phyloP scores from a whole-genome alignment of 2,329 filamentous ascomycete genomes.

The Colletotrichum abscissum region DNA sequence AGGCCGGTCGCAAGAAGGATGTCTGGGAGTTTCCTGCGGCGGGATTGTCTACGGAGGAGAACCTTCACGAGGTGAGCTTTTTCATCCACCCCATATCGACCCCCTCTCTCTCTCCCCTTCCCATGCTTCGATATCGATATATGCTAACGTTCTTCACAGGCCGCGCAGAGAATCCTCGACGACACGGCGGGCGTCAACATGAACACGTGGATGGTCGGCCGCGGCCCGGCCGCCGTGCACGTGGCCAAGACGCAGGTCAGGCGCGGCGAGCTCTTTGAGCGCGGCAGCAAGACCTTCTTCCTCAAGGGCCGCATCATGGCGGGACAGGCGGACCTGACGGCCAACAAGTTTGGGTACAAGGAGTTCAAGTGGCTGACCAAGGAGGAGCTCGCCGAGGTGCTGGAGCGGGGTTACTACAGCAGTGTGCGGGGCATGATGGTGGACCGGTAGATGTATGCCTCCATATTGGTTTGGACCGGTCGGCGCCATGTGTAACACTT shows the following conservation, averaged over 20 bases:
- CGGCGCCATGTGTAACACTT: too few species aligned
- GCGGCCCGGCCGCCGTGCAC: slow-evolving; percentile 86
- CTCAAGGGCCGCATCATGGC: slow-evolving; percentile 97
- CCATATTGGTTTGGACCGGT: too few species aligned
- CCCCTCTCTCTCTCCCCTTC: too few species aligned
- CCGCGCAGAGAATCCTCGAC: slow-evolving; percentile 81
- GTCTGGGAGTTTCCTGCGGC: slow-evolving; percentile 87
- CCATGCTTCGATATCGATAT: too few species aligned
- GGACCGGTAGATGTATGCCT: slow-evolving; percentile 66
- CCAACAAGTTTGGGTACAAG: slow-evolving; percentile 76
- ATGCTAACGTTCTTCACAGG: slow-evolving; percentile 50
- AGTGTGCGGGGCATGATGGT: slow-evolving; percentile 86
- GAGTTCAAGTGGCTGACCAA: slow-evolving; percentile 95
- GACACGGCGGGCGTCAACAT: slow-evolving; percentile 90
- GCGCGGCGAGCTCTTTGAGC: slow-evolving; percentile 48
- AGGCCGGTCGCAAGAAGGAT: slow-evolving; percentile 61
- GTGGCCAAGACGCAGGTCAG: slow-evolving; percentile 64
- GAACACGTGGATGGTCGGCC: slow-evolving; percentile 98
- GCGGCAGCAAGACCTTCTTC: slow-evolving; percentile 91
- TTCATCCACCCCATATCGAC: too few species aligned
- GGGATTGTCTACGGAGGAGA: slow-evolving; percentile 76
- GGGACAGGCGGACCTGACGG: slow-evolving; percentile 85
- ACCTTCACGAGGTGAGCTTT: slow-evolving; percentile 78
- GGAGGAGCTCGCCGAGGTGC: slow-evolving; percentile 81
- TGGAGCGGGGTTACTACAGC: slow-evolving; percentile 77